Evolutionary conservation across 2,329 filamentous ascomycete genomes (phyloP).

Genomic region (Cladorrhinum sp.): DNA sequence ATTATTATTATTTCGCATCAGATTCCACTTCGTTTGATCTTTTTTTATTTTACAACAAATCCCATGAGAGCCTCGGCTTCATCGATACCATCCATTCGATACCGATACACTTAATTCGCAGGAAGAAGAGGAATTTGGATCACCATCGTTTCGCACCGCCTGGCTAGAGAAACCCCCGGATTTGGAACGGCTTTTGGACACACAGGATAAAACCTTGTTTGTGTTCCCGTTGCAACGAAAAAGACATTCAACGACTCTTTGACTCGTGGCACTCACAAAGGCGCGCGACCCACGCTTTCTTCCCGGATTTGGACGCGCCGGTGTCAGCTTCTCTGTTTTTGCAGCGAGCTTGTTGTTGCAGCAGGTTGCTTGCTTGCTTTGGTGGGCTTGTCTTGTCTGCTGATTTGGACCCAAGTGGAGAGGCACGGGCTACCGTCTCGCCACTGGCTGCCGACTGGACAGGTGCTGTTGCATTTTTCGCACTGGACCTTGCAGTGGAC

Average conservation of each 20-base stretch:
- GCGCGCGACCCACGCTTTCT: slow-evolving; percentile 6
- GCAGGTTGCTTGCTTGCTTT: neutral
- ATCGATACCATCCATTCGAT: slow-evolving; percentile 3
- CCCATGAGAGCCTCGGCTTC: slow-evolving; percentile 11
- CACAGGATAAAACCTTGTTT: slow-evolving; percentile 11
- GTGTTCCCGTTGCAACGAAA: neutral
- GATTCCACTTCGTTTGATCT: slow-evolving; percentile 15
- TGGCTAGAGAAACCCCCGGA: neutral
- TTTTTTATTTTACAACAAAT: slow-evolving; percentile 21
- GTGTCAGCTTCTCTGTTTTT: neutral
- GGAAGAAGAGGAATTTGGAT: neutral
- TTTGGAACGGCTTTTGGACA: neutral
- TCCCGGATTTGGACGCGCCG: slow-evolving; percentile 9
- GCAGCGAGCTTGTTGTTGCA: no score
- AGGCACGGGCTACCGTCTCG: neutral
- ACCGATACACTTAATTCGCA: neutral
- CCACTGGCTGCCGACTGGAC: neutral
- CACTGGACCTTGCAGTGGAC: neutral
- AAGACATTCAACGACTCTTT: slow-evolving; percentile 3
- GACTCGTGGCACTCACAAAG: slow-evolving; percentile 7
- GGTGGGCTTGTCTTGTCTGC: slow-evolving; percentile 1
- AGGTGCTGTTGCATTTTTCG: neutral
- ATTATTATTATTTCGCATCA: slow-evolving; percentile 8
- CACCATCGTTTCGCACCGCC: neutral
- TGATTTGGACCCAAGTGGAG: slow-evolving; percentile 1